Conservation (phyloP, 176 grass and related monocot species). For the Bolboschoenus planiculmis region DNA sequence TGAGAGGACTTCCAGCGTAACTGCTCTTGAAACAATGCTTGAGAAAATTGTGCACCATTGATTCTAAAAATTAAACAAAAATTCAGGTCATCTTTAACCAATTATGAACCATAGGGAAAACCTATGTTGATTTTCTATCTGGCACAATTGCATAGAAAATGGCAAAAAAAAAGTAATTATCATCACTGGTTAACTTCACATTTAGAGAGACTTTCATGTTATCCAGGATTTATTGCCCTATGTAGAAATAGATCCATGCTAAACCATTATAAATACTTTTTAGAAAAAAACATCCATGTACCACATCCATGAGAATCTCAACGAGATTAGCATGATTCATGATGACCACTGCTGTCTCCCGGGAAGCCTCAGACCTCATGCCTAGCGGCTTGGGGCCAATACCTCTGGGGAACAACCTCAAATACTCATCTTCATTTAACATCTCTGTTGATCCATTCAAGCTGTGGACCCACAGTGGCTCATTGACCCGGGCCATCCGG, state of each 20-base stretch:
- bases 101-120: neutral
- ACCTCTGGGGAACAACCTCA: slow-evolving; percentile 45
- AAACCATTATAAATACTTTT: neutral
- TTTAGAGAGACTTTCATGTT: neutral
- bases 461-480: slow-evolving; percentile 53
- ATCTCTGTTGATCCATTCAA: slow-evolving; percentile 27
- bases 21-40: slow-evolving; percentile 63
- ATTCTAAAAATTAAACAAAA: slow-evolving; percentile 29
- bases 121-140: neutral
- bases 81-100: neutral
- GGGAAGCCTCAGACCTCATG: slow-evolving; percentile 54
- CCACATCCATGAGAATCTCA: slow-evolving; percentile 82
- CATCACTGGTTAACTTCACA: neutral
- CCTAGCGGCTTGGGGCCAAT: slow-evolving; percentile 49
- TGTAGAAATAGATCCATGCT: neutral
- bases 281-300: slow-evolving; percentile 4
- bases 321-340: slow-evolving; percentile 69
- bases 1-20: slow-evolving; percentile 59
- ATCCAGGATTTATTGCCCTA: neutral
- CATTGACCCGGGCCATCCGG: slow-evolving; percentile 53
- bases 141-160: neutral
- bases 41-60: slow-evolving; percentile 80
- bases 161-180: neutral
- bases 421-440: slow-evolving; percentile 63
- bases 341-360: slow-evolving; percentile 53